Percentiles rank a stretch among this genome's conserved stretches.
phyloP scores from a whole-genome alignment of 495 filamentous ascomycete genomes.

The Tuber microsphaerosporum region DNA sequence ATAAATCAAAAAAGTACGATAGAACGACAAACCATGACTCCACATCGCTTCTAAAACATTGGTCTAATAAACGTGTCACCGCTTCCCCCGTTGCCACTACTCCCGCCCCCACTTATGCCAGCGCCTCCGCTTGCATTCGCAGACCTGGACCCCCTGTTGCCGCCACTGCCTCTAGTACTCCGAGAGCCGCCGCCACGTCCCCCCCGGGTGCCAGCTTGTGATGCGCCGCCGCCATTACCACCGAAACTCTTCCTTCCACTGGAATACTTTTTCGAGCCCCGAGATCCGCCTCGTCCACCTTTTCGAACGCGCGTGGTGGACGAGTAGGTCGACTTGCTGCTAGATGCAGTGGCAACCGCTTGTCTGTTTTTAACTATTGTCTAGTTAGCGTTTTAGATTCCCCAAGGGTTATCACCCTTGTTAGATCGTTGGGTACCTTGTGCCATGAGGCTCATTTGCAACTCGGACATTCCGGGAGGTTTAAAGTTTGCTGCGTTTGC shows the following conservation, averaged over 20 bases:
- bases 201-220: conserved; percentile 14
- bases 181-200: conserved; percentile 6
- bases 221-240: conserved; percentile 6
- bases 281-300: conserved; percentile 8
- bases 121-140: neutral
- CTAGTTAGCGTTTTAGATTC: neutral
- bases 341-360: neutral
- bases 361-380: conserved; percentile 5
- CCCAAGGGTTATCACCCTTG: neutral
- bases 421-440: conserved; percentile 5
- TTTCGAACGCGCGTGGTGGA: conserved; percentile 21
- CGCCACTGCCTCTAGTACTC: conserved; percentile 8
- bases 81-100: conserved; percentile 7
- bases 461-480: conserved; percentile 28
- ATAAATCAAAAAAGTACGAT: conserved; percentile 11
- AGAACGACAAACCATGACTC: neutral
- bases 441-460: conserved; percentile 17
- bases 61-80: conserved; percentile 17
- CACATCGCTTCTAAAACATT: conserved; percentile 15
- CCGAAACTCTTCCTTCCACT: conserved; percentile 17
- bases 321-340: conserved; percentile 11
- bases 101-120: neutral
- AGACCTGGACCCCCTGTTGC: neutral
- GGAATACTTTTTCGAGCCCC: conserved; percentile 10
- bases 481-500: conserved; percentile 19